Conservation (phyloP, 2,329 filamentous ascomycete genomes). For the Clonostachys chloroleuca region DNA sequence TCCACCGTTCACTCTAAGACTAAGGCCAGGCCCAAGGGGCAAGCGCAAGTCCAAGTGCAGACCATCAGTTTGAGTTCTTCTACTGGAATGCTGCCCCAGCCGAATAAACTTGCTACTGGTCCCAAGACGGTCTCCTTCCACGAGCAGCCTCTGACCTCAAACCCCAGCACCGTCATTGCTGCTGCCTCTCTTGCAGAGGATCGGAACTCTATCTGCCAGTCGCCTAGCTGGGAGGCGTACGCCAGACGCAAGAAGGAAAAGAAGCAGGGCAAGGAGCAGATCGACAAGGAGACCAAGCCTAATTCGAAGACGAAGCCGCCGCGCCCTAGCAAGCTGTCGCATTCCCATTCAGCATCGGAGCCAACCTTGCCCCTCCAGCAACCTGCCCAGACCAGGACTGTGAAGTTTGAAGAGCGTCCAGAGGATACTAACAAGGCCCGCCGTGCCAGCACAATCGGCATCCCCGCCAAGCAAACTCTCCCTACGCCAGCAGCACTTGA, state of each 20-base stretch:
- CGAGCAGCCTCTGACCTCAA: background rate
- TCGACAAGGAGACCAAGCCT: slow-evolving; percentile 26
- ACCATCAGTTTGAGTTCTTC: background rate
- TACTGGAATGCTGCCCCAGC: background rate
- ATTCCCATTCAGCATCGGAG: background rate
- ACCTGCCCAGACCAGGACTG: background rate
- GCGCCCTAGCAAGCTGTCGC: slow-evolving; percentile 7
- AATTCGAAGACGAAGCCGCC: slow-evolving; percentile 23
- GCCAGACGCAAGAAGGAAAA: slow-evolving; percentile 48
- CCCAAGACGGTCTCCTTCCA: background rate
- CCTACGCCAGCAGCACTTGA: background rate
- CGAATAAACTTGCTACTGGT: background rate
- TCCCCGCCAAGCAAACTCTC: background rate
- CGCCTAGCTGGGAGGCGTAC: slow-evolving; percentile 58
- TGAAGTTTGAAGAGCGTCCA: too few relatives aligned
- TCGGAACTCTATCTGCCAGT: slow-evolving; percentile 46
- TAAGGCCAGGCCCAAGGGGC: background rate
- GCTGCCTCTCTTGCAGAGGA: slow-evolving; percentile 10
- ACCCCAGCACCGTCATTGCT: background rate
- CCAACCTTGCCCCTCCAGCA: background rate
- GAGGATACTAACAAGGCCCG: background rate
- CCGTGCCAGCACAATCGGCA: background rate
- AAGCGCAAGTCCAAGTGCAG: background rate
- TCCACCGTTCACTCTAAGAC: background rate
- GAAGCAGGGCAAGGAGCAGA: slow-evolving; percentile 29